Evolutionary conservation across 345 rosid genomes (phyloP).

Genomic region (Aethionema arabicum): DNA sequence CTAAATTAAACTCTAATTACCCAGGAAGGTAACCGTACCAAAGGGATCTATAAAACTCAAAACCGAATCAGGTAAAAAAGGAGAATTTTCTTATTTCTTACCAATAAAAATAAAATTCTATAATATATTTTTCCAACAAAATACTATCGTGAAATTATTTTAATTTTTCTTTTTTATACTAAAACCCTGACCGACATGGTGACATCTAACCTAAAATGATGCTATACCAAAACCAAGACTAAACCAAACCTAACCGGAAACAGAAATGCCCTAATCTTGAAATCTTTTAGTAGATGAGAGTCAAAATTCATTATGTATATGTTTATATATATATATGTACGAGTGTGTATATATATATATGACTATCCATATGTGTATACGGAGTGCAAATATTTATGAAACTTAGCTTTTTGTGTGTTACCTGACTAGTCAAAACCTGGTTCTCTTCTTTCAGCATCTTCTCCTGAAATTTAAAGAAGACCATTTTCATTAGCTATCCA

Average conservation of each 20-base stretch:
- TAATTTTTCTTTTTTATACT: no score
- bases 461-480: constrained; percentile 25
- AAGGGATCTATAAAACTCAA: no score
- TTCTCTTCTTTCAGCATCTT: constrained; percentile 31
- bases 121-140: no score
- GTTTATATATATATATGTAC: not conserved
- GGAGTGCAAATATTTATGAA: not conserved
- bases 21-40: no score
- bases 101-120: no score
- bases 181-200: not conserved
- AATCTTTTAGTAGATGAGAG: no score
- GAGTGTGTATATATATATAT: not conserved
- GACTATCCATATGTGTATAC: not conserved
- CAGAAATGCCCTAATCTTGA: constrained; percentile 3
- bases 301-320: not conserved
- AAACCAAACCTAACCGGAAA: not conserved
- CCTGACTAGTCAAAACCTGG: constrained; percentile 32
- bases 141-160: no score
- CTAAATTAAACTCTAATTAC: no score
- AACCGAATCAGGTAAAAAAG: no score
- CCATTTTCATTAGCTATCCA: constrained; percentile 13
- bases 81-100: no score
- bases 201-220: not conserved
- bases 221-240: not conserved
- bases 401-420: constrained; percentile 14